Evolutionary conservation across 306 rosid species (phyloP), one percentile per base, ranked within the genome.

Genomic region (Fagus sylvatica): DNA sequence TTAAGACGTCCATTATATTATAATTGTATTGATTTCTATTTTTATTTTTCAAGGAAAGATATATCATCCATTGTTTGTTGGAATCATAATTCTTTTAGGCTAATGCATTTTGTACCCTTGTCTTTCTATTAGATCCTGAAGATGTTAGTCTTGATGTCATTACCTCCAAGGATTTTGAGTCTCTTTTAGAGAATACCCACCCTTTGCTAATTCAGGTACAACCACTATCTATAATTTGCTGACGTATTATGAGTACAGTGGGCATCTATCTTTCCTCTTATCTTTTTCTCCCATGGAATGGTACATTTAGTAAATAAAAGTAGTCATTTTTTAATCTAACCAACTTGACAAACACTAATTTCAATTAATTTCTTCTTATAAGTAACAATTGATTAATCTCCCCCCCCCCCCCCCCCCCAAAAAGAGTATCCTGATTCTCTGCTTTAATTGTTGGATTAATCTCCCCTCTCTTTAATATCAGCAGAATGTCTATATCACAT

Each of bases 171-270:
- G 90, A 91, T 59, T 86, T 91, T 79, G 80, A 75, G 80, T 78
- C 93, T 76, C 76, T 91, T 72, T 80, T 92, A 79, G 88, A 88
- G 83, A 89, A 81, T 79, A 48, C 83, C 22, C 83, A 77, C 80
- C 89, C 96, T 60, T 82, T 86, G 84, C 70, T 95, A 74, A 80
- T 95, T 78, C 93, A 91, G 93, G 98, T 95, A 83, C 57, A 62
- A 15, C 48, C 5, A 34, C 4, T 43, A 32, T 7, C 61, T 77
- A 71, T 10, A 61, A 64, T 36, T 75, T 76, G 74, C 65, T 62
- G 82, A 76, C 74, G 54, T 80, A 28, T 22, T 3, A 68, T 60
- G 73, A 64, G 49, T 76, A 39, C 51, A 0, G 43, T 39, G 48
- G 12, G 51, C 28, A 39, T 39, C 69, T 34, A 5, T 34, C 1